phyloP scores from a whole-genome alignment of 1,139 yeast species.

The Saccharomyces hybrid region DNA sequence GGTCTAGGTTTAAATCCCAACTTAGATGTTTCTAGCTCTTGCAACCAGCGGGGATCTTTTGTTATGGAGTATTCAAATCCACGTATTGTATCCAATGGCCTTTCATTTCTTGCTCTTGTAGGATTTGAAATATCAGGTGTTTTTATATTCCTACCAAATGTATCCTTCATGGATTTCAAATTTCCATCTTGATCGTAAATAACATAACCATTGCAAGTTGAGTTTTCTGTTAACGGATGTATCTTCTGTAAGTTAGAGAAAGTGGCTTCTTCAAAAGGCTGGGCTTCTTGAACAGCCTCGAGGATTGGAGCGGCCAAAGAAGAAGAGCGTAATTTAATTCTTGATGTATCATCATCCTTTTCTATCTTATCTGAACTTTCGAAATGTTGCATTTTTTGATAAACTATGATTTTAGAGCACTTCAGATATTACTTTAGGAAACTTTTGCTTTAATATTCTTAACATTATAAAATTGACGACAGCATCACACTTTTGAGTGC shows the following conservation, averaged over 20 bases:
- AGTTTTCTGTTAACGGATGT: constrained; percentile 5
- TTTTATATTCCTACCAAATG: constrained; percentile 70
- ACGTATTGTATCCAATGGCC: constrained; percentile 92
- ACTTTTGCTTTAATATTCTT: neutral
- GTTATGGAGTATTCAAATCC: constrained; percentile 89
- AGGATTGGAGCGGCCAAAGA: constrained; percentile 34
- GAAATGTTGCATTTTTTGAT: neutral
- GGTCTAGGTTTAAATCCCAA: constrained; percentile 73
- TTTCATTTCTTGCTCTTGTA: constrained; percentile 82
- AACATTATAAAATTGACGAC: neutral
- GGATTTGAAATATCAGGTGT: constrained; percentile 88
- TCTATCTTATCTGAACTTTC: neutral
- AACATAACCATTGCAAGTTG: constrained; percentile 14
- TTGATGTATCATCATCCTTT: neutral
- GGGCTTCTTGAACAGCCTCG: constrained; percentile 87
- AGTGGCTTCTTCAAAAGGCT: constrained; percentile 82
- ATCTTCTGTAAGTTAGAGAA: constrained; percentile 26
- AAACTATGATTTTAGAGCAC: neutral
- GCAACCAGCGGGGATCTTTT: constrained; percentile 71
- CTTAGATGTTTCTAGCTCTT: constrained; percentile 68
- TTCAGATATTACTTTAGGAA: neutral
- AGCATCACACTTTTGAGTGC: neutral
- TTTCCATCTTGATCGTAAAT: constrained; percentile 16
- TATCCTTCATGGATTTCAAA: constrained; percentile 48
- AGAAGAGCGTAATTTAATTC: neutral